Evolutionary conservation across 1,139 yeast species (phyloP).

Genomic region (Pichia sp.): DNA sequence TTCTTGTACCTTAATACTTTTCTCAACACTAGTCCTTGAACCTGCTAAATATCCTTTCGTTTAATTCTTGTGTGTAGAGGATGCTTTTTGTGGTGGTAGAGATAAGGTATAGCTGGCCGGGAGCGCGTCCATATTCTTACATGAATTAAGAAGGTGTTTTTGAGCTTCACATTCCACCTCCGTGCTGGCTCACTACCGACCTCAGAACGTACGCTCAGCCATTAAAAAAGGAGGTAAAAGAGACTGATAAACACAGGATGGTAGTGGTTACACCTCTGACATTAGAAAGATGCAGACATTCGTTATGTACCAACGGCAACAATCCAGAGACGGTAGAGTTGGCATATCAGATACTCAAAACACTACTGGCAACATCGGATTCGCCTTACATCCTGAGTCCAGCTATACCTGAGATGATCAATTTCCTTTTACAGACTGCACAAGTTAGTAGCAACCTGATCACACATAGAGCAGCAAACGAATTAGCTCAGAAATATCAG

Average conservation of each 20-base stretch:
- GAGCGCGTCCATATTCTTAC: not conserved
- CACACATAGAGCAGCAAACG: not conserved
- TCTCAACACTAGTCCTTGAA: too few species aligned
- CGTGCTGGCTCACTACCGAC: too few species aligned
- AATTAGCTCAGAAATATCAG: not conserved
- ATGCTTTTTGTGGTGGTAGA: too few species aligned
- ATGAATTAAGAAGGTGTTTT: not conserved
- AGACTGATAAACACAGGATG: not conserved
- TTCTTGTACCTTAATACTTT: too few species aligned
- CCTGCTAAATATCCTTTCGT: too few species aligned
- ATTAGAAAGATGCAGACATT: not conserved
- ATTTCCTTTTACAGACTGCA: not conserved
- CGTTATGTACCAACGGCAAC: not conserved
- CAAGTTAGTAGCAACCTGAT: not conserved
- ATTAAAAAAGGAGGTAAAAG: not conserved
- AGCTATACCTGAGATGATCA: not conserved
- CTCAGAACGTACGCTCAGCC: too few species aligned
- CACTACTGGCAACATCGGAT: not conserved
- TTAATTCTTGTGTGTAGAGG: too few species aligned
- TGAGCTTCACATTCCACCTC: too few species aligned
- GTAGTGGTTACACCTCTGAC: not conserved
- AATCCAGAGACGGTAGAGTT: not conserved
- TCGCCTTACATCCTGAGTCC: conserved; percentile 5
- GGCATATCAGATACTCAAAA: not conserved
- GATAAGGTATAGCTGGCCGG: too few species aligned